Percentiles rank a stretch among this genome's conserved stretches.
These are phyloP conservation scores for Trametes coccinea DNA, from an alignment of 768 basidiomycete genomes.

Conservation along the genomic window DNA sequence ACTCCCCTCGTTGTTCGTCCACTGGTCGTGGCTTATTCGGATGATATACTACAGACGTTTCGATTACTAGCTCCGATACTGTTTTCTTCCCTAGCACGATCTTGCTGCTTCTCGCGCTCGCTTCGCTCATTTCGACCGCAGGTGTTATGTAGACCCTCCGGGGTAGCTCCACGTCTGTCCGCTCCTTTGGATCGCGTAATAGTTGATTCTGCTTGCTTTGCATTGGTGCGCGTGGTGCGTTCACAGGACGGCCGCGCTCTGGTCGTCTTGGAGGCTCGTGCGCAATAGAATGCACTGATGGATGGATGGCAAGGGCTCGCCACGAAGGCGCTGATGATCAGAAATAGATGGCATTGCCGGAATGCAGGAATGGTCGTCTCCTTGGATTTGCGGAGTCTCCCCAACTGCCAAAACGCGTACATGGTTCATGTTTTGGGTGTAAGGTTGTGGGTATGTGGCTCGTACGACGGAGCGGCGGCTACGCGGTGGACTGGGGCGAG, in stretches of 20 bases:
- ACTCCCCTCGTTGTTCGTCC: slow-evolving; percentile 20
- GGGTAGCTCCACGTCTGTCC: slow-evolving; percentile 16
- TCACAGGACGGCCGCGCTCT: background rate
- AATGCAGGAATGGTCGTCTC: background rate
- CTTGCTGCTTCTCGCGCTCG: slow-evolving; percentile 4
- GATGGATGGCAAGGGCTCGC: slow-evolving; percentile 5
- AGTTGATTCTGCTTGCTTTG: slow-evolving; percentile 13
- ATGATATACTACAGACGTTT: slow-evolving; percentile 21
- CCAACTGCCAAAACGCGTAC: no score
- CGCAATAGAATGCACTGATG: slow-evolving; percentile 14
- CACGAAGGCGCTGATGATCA: slow-evolving; percentile 18
- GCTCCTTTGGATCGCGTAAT: slow-evolving; percentile 22
- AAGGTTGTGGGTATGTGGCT: no score
- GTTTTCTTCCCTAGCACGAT: background rate
- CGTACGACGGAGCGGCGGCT: background rate
- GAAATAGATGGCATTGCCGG: slow-evolving; percentile 3
- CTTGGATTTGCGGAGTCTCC: background rate
- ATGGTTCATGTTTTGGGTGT: no score
- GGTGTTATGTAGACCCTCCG: slow-evolving; percentile 14
- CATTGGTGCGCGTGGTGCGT: background rate
- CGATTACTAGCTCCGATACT: slow-evolving; percentile 15
- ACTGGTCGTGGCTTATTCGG: slow-evolving; percentile 17
- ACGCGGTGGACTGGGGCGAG: background rate
- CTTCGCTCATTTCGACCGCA: slow-evolving; percentile 14
- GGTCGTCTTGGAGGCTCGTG: background rate